Evolutionary conservation across 768 basidiomycete genomes (phyloP), one percentile per base, ranked within the genome.

Genomic region (Agrocybe praecox): DNA sequence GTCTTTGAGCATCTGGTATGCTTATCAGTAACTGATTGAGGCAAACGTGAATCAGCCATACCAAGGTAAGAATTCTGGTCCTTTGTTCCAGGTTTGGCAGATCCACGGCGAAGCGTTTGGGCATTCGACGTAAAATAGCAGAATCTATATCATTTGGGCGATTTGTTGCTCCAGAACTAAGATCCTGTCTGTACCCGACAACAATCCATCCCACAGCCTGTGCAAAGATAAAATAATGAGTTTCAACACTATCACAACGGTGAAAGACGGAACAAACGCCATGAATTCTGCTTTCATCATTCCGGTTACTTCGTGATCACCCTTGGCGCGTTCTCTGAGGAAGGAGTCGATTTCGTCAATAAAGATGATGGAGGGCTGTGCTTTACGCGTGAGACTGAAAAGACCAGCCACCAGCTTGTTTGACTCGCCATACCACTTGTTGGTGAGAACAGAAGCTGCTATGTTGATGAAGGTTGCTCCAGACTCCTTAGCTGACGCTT

Each of bases 341-440:
- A 99, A 94, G 1, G 92, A 93, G 66, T 99, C 96, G 62, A 99
- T 98, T 74, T 98, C 97, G 69, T 99, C 96, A 67, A 98, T 97
- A 72, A 99, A 99, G 62, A 99, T 96, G 68, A 99, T 98, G 56
- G 88, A 84, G 0, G 97, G 97, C 66, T 98, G 94, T 2, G 92
- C 84, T 74, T 98, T 98, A 49, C 87, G 79, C 22, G 97, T 96
- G 19, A 99, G 85, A 49, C 92, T 92, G 76, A 99, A 98, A 45
- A 98, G 74, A 1, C 90, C 96, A 0, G 92, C 92, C 17, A 99
- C 95, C 47, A 99, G 87, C 71, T 98, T 98, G 74, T 98, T 98
- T 12, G 76, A 77, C 61, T 80, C 78, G 45, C 78, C 78, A 42
- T 78, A 80, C 78, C 78, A 80, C 61, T 80, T 80, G 63, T 80